Conservation (phyloP, 2,329 filamentous ascomycete genomes). For the Pseudocercospora ulei region DNA sequence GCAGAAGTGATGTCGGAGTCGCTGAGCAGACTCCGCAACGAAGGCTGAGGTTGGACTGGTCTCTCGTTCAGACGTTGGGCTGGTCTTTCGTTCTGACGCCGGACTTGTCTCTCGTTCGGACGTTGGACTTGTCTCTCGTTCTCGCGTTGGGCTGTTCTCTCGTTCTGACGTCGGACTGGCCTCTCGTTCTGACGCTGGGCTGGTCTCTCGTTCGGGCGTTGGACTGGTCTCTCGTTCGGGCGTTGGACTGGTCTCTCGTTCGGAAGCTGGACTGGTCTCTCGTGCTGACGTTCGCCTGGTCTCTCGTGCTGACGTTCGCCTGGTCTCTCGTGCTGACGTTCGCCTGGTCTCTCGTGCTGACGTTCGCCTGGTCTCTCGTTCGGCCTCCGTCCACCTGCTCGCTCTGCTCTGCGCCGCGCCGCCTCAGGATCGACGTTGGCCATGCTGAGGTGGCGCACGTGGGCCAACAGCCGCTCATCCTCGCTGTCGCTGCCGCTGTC, state of each 20-base stretch:
- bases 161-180: no score
- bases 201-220: no score
- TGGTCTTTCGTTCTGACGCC: no score
- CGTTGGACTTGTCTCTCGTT: conserved; percentile 47
- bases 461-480: conserved; percentile 59
- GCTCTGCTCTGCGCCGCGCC: conserved; percentile 24
- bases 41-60: conserved; percentile 87
- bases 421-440: conserved; percentile 47
- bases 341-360: conserved; percentile 9
- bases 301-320: no score
- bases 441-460: conserved; percentile 64
- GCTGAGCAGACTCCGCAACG: conserved; percentile 73
- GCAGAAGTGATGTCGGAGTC: conserved; percentile 64
- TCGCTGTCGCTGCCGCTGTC: conserved; percentile 37
- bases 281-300: no score
- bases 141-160: no score
- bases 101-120: conserved; percentile 41
- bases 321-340: no score
- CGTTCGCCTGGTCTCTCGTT: conserved; percentile 15
- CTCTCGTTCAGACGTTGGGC: no score
- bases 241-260: no score
- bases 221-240: no score
- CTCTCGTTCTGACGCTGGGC: no score
- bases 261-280: no score
- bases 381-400: conserved; percentile 17